phyloP scores from a whole-genome alignment of 192 early-diverging fungal species.

The Linnemannia schmuckeri region DNA sequence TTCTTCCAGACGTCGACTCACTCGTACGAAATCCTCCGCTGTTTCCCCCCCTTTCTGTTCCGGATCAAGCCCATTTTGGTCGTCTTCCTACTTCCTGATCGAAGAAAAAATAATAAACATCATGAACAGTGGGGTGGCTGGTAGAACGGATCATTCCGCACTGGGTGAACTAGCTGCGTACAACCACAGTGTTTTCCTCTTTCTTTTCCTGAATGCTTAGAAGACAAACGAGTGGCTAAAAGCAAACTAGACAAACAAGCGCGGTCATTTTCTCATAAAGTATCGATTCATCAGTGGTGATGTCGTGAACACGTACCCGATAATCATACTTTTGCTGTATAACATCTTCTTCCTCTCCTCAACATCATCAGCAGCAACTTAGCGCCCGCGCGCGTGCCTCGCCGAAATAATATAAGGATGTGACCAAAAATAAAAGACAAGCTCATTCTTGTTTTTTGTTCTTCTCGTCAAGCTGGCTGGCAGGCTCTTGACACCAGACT shows the following conservation, averaged over 20 bases:
- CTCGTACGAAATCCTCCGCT: neutral
- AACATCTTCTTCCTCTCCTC: neutral
- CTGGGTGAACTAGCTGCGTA: neutral
- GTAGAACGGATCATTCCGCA: neutral
- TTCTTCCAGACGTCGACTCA: neutral
- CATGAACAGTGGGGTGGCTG: neutral
- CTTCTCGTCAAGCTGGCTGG: too few species aligned
- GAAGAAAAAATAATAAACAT: neutral
- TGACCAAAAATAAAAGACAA: neutral
- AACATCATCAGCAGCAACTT: neutral
- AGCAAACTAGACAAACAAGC: neutral
- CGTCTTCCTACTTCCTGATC: neutral
- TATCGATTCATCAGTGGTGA: too few species aligned
- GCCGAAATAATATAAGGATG: neutral
- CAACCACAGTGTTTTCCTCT: neutral
- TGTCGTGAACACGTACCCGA: too few species aligned
- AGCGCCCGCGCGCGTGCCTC: neutral
- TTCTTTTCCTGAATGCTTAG: neutral
- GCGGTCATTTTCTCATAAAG: too few species aligned
- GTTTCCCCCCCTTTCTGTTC: neutral
- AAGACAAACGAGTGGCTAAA: neutral
- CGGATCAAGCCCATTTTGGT: neutral
- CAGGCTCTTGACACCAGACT: neutral
- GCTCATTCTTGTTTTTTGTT: neutral
- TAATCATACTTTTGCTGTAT: too few species aligned